Evolutionary conservation across 768 basidiomycete genomes (phyloP).

Genomic region (Pholiota conissans): DNA sequence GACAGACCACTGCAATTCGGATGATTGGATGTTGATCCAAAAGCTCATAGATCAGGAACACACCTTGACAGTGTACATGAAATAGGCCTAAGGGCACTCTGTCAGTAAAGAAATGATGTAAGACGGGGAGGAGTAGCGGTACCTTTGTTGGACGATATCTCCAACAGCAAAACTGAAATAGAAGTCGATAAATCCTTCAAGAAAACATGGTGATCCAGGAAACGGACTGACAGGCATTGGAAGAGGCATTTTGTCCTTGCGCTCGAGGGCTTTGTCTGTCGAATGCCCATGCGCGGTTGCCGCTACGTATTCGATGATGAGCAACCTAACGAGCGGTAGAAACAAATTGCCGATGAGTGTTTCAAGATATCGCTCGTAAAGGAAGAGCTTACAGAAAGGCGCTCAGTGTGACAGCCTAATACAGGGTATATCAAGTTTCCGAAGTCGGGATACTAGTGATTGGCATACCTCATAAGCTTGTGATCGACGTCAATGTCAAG

Average conservation of each 20-base stretch:
- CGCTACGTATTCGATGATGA: constrained; percentile 86
- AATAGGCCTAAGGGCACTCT: constrained; percentile 58
- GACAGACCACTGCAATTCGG: constrained; percentile 66
- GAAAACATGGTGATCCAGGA: not conserved
- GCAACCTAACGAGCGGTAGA: constrained; percentile 43
- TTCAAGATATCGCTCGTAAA: not conserved
- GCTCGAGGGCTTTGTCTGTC: constrained; percentile 65
- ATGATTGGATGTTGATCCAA: not conserved
- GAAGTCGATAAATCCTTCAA: not conserved
- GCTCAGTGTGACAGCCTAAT: constrained; percentile 75
- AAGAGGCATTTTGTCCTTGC: constrained; percentile 77
- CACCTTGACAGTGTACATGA: constrained; percentile 87
- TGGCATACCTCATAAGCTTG: constrained; percentile 66
- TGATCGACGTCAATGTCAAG: constrained; percentile 11
- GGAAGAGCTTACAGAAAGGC: constrained; percentile 72
- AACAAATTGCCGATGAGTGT: not conserved
- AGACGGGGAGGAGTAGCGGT: constrained; percentile 5
- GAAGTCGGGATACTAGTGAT: constrained; percentile 3
- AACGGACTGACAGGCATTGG: constrained; percentile 57
- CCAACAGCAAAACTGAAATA: constrained; percentile 72
- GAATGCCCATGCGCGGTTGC: constrained; percentile 61
- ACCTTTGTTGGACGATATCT: constrained; percentile 82
- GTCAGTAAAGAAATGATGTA: constrained; percentile 1
- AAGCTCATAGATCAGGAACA: not conserved
- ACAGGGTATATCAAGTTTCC: constrained; percentile 1